Base-by-base conservation (phyloP, 306 rosid genomes). In the Malus asiatica region DNA sequence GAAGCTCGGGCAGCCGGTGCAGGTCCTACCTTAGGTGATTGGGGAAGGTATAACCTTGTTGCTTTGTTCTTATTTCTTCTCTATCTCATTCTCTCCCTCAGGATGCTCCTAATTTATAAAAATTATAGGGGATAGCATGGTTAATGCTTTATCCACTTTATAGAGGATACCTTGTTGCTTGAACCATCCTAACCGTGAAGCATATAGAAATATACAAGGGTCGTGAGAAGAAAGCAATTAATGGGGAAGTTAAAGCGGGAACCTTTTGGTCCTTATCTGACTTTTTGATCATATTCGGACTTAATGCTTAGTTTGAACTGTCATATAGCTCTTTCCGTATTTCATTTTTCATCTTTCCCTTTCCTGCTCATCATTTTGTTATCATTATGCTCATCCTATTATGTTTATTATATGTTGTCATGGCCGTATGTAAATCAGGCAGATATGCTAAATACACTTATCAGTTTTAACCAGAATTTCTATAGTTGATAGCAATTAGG, bases 1-100 rank as follows among this genome's bases (percentile, higher is more conserved):
- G 93, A 94, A 85, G 98, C 98, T 63, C 82, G 96, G 80, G 91
- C 98, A 72, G 97, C 97, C 1, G 98, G 98, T 32, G 97, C 97
- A 48, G 98, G 98, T 60, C 98, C 97, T 40, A 90, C 89, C 76
- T 84, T 94, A 80, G 98, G 98, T 85, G 98, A 94, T 80, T 91
- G 98, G 97, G 98, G 98, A 84, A 94, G 98, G 98, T 94, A 77
- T 71, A 25, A n/a, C 29, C 52, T 60, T 46, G 25, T 46, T 3
- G 15, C 13, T 23, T 19, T 65, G 45, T 15, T 44, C 45, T 67
- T n/a, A n/a, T 63, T 29, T 84, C 38, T 22, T 19, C 44, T 48
- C 22, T 74, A 46, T 63, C 12, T 67, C 55, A 32, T 12, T 60
- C 33, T 61, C 18, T 61, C 20, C 66, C 68, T 15, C 6, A 29